Evolutionary conservation across 306 rosid genomes (phyloP), one percentile per base, ranked within the genome.

Genomic region (Trifolium fragiferum): DNA sequence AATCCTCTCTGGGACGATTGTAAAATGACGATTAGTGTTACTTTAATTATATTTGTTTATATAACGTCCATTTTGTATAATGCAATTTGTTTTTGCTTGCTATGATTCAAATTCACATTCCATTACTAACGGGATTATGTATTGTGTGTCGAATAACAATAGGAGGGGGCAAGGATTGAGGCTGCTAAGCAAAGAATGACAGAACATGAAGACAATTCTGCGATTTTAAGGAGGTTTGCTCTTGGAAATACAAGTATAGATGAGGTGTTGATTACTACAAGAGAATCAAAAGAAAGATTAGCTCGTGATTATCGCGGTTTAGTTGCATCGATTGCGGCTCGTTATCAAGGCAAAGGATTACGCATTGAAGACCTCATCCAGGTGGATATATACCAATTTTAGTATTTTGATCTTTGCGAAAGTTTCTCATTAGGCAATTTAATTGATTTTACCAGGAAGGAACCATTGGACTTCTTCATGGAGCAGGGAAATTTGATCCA

Each of bases 311-410:
- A 81, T 40, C 66, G 80, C 2, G 86, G 93, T 74, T 81, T 90
- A 61, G 87, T 93, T 77, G 83, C 83, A 40, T 93, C 98, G 12
- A 80, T 93, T 69, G 95, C 98, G 44, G 38, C 76, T 18, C 73
- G 80, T 47, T 89, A 89, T 81, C 89, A 85, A 82, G 90, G 93
- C 81, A 89, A 78, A 87, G 97, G 95, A 58, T 81, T 93, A 73
- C 85, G 81, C 88, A 54, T 87, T 58, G 84, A 85, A 82, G 98
- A 93, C 72, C 97, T 93, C 78, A 84, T 88, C 77, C 97, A 93
- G 97, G 98, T 93, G 84, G 51, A 50, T 53, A 13, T 25, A 23
- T 5, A 57, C 18, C 2, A 2, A 14, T 57, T 23, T 73, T 33
- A 25, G 73, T 82, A 55, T 40, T 86, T 27, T 10, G 13, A 41